phyloP scores from a whole-genome alignment of 176 grass and related monocot species.

The Carex myosuroides region DNA sequence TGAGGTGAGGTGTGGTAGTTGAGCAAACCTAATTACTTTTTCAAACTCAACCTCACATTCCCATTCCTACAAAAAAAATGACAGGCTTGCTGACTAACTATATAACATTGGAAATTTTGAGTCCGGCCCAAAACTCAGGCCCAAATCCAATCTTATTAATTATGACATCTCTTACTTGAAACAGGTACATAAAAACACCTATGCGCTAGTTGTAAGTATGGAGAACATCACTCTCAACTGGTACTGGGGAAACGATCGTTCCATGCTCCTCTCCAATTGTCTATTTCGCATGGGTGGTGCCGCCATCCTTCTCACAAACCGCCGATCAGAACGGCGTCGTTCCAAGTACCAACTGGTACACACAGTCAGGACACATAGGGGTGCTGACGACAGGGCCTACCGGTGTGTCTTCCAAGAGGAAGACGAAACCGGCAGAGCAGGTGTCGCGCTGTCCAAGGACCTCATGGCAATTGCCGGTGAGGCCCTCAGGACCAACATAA shows the following conservation, averaged over 20 bases:
- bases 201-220: slow-evolving; percentile 91
- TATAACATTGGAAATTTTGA: not conserved
- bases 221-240: slow-evolving; percentile 97
- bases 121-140: not conserved
- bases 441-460: slow-evolving; percentile 74
- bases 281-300: slow-evolving; percentile 95
- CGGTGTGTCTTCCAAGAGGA: slow-evolving; percentile 82
- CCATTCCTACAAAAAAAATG: not conserved
- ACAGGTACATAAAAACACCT: slow-evolving; percentile 78
- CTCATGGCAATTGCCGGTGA: slow-evolving; percentile 82
- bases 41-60: not conserved
- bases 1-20: not conserved
- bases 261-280: slow-evolving; percentile 97
- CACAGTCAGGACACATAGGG: slow-evolving; percentile 74
- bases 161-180: not conserved
- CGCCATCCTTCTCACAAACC: slow-evolving; percentile 68
- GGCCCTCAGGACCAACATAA: slow-evolving; percentile 75
- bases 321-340: slow-evolving; percentile 24
- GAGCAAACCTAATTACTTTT: not conserved
- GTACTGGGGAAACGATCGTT: slow-evolving; percentile 88
- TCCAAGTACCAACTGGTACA: slow-evolving; percentile 83
- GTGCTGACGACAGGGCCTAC: slow-evolving; percentile 50
- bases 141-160: not conserved
- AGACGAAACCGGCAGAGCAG: slow-evolving; percentile 32
- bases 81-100: not conserved